Conservation (phyloP, 1,284 basidiomycete species). For the Schizopora paradoxa region DNA sequence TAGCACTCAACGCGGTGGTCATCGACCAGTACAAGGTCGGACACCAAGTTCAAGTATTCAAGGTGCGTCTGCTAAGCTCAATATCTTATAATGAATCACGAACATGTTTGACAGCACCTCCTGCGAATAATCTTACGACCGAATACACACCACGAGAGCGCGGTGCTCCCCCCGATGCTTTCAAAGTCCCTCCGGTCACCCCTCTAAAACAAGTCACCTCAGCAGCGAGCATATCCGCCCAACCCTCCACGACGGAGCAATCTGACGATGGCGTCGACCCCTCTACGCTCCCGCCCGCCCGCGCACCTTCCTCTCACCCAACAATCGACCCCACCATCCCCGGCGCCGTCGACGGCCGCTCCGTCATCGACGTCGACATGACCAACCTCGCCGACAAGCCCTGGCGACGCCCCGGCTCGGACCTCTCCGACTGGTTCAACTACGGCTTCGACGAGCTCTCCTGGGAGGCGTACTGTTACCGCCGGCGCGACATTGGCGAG, state of each 20-base stretch:
- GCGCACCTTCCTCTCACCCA: constrained; percentile 71
- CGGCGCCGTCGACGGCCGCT: constrained; percentile 71
- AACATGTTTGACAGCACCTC: neutral
- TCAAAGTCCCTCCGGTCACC: constrained; percentile 26
- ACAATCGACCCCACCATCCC: constrained; percentile 63
- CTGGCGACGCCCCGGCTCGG: constrained; percentile 90
- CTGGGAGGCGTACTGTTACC: constrained; percentile 89
- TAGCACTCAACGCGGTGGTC: constrained; percentile 10
- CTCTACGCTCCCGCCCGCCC: constrained; percentile 54
- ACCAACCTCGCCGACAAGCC: constrained; percentile 80
- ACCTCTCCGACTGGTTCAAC: constrained; percentile 98
- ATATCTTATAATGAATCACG: neutral
- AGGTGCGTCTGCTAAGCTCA: neutral
- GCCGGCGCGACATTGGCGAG: constrained; percentile 77
- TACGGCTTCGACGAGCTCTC: constrained; percentile 98
- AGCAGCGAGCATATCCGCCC: constrained; percentile 19
- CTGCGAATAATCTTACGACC: constrained; percentile 52
- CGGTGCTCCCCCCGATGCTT: constrained; percentile 35
- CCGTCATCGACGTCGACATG: constrained; percentile 87
- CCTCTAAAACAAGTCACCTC: constrained; percentile 20
- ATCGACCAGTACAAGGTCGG: constrained; percentile 11
- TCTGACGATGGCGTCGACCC: constrained; percentile 55
- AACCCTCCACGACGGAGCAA: constrained; percentile 20
- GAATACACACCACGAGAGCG: constrained; percentile 87
- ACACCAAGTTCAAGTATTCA: neutral